Percentiles rank a stretch among this genome's conserved stretches.
Conservation (phyloP, 2,329 filamentous ascomycete species). For the Aspergillus tamarii region DNA sequence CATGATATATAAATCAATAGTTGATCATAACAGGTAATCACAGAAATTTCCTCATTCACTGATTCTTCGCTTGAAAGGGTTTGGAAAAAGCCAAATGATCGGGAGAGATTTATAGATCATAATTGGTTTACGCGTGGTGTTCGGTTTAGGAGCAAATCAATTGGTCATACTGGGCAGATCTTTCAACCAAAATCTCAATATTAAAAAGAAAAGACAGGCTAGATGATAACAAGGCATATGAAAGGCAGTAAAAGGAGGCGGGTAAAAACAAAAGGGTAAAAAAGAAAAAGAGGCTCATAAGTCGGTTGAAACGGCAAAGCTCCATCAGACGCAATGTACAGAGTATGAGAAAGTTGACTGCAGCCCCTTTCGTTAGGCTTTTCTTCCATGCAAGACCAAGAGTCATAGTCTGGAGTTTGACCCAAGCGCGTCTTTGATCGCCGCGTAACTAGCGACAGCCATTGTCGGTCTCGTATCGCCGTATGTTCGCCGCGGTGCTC, state of each 20-base stretch:
- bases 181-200: background rate
- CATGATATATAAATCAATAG: background rate
- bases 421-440: constrained; percentile 12
- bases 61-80: background rate
- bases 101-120: background rate
- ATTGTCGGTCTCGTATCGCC: constrained; percentile 15
- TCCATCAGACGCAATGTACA: background rate
- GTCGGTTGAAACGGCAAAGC: constrained; percentile 4
- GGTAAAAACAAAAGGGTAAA: background rate
- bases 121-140: constrained; percentile 6
- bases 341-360: background rate
- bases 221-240: background rate
- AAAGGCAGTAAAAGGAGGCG: background rate
- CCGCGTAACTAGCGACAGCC: constrained; percentile 13
- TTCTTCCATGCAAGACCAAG: background rate
- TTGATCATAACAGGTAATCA: background rate
- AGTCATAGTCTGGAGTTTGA: constrained; percentile 2
- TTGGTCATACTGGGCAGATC: background rate
- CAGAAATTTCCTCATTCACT: background rate
- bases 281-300: background rate
- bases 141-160: constrained; percentile 3
- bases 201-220: constrained; percentile 4
- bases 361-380: background rate
- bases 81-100: constrained; percentile 2
- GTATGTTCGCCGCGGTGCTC: constrained; percentile 13